Conservation (phyloP, 345 rosid species). For the Punica granatum region DNA sequence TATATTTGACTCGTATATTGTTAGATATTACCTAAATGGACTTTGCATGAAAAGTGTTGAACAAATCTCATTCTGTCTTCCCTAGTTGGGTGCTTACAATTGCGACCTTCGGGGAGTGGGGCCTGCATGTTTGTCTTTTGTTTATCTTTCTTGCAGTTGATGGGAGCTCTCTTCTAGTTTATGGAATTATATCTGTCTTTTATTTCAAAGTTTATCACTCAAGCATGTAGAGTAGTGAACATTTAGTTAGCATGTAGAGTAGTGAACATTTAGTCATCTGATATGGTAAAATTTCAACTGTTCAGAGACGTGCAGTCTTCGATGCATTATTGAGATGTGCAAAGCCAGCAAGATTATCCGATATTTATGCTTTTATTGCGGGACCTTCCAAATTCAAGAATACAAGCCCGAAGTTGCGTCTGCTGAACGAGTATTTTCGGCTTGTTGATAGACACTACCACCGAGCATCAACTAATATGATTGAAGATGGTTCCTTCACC, state of each 20-base stretch:
- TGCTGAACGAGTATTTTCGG: conserved; percentile 90
- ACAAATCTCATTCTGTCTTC: not conserved
- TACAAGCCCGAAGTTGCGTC: conserved; percentile 67
- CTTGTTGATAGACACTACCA: conserved; percentile 59
- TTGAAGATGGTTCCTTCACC: conserved; percentile 57
- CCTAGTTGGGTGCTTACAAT: not conserved
- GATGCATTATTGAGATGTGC: conserved; percentile 52
- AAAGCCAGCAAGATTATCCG: conserved; percentile 68
- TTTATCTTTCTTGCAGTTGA: not conserved
- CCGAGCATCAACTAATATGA: conserved; percentile 59
- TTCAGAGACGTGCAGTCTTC: conserved; percentile 69
- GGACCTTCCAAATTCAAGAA: conserved; percentile 67
- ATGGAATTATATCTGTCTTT: not conserved
- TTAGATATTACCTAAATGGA: not conserved
- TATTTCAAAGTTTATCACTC: not conserved
- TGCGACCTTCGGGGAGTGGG: not conserved
- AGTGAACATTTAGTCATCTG: conserved; percentile 1
- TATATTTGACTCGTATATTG: not conserved
- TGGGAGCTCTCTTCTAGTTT: not conserved
- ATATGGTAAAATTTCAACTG: conserved; percentile 6
- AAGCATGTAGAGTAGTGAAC: no score
- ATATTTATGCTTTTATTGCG: conserved; percentile 76
- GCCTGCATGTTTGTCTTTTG: not conserved
- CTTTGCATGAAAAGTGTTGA: not conserved
- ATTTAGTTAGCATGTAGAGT: not conserved